Conservation (phyloP, 768 basidiomycete genomes). For the Exidia glandulosa region DNA sequence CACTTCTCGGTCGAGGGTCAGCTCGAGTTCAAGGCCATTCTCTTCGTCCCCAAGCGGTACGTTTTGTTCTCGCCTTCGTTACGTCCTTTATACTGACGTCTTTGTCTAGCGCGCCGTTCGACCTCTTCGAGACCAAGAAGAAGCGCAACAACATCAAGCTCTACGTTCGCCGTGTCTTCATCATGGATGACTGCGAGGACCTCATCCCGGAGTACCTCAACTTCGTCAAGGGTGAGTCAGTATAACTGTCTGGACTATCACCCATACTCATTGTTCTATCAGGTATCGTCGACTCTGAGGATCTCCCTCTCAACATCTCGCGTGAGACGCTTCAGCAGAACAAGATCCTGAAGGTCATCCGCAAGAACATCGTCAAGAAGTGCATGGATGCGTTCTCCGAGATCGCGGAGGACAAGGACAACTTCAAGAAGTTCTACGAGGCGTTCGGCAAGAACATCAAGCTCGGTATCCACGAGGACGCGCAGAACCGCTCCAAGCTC, state of each 20-base stretch:
- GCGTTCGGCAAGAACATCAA: slow-evolving; percentile 42
- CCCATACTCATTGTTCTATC: too few relatives aligned
- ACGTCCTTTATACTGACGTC: slow-evolving; percentile 6
- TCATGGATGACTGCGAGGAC: slow-evolving; percentile 99
- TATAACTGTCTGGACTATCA: too few relatives aligned
- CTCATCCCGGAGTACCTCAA: slow-evolving; percentile 99
- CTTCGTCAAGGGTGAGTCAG: slow-evolving; percentile 88
- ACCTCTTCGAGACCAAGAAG: slow-evolving; percentile 99
- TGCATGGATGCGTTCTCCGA: slow-evolving; percentile 35
- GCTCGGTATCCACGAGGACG: slow-evolving; percentile 50
- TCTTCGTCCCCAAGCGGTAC: slow-evolving; percentile 92
- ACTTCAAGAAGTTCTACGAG: slow-evolving; percentile 34
- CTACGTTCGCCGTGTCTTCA: slow-evolving; percentile 99
- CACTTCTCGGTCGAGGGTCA: slow-evolving; percentile 99
- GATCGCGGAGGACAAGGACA: slow-evolving; percentile 45
- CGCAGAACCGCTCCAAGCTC: slow-evolving; percentile 39
- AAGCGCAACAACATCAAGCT: slow-evolving; percentile 99
- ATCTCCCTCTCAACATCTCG: slow-evolving; percentile 98
- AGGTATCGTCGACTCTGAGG: slow-evolving; percentile 97
- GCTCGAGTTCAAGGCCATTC: slow-evolving; percentile 99
- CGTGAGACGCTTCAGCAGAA: slow-evolving; percentile 91
- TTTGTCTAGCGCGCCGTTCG: slow-evolving; percentile 89
- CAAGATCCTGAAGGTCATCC: slow-evolving; percentile 71
- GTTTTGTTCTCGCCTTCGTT: slow-evolving; percentile 12
- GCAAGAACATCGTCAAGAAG: slow-evolving; percentile 41